Evolutionary conservation across 73 alveolate species (phyloP), one percentile per base, ranked within the genome.

Genomic region (Loxodes magnus): DNA sequence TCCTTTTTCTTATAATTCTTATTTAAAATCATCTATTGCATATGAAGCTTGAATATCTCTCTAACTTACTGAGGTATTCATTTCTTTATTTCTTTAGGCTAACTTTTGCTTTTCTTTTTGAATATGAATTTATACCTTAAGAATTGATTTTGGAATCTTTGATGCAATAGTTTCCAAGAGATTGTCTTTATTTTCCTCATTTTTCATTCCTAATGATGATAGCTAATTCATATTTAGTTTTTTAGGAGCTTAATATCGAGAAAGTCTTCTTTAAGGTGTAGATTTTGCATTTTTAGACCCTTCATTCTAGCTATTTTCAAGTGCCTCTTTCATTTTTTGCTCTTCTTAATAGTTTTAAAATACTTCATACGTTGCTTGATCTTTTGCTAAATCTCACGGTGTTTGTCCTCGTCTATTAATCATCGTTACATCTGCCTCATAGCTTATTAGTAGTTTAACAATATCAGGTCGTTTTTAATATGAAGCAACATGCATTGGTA

Each of bases 401-500:
- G 59, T 46, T 46, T 46, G 43, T 10, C 59, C 59, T 22, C 59
- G 0, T 14, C 59, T 14, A 46, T 46, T 46, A 0, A 24, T 41
- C 5, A 46, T n/a, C n/a, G 59, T 9, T 25, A 22, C 22, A 24
- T 46, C 59, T 0, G 59, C 59, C 9, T 41, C 59, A 24, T 46
- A 24, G 7, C n/a, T 10, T 14, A 46, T 17, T 9, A 46, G 59
- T 23, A 25, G 43, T 2, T 2, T 46, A 21, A 24, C 59, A 0
- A 41, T 41, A 5, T n/a, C 10, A 5, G 51, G 43, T 10, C 59
- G 16, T 14, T 41, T 41, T 17, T 46, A 46, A 46, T 46, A 46
- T 0, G 59, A 12, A 21, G 59, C 59, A 7, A 46, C 59, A 22
- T 46, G 59, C 5, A 46, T n/a, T 25, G 59, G 59, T 10, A 41